phyloP scores from a whole-genome alignment of 768 basidiomycete species.

The Rhizopogon vulgaris region DNA sequence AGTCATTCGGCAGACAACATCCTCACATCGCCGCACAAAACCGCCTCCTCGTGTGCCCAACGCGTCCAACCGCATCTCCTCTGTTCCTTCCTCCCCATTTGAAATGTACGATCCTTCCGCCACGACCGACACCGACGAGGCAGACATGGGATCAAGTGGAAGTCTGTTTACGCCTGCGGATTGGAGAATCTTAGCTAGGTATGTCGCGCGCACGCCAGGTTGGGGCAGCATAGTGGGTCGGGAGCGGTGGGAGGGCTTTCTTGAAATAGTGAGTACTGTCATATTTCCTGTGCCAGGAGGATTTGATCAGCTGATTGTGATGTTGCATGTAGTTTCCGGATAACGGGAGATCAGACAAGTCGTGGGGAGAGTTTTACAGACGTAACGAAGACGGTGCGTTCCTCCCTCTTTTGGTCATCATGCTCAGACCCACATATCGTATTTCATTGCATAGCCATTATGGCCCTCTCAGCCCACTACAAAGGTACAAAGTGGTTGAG shows the following conservation, averaged over 20 bases:
- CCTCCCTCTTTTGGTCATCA: not conserved
- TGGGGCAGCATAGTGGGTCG: slow-evolving; percentile 36
- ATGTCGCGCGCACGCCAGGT: slow-evolving; percentile 43
- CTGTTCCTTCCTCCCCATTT: not conserved
- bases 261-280: slow-evolving; percentile 37
- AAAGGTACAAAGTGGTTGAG: slow-evolving; percentile 5
- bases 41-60: not conserved
- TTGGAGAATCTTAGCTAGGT: slow-evolving; percentile 50
- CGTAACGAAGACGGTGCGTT: slow-evolving; percentile 42
- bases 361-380: slow-evolving; percentile 60
- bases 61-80: not conserved
- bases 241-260: slow-evolving; percentile 53
- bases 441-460: slow-evolving; percentile 10
- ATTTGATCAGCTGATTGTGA: not conserved
- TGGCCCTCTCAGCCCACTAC: slow-evolving; percentile 23
- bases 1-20: slow-evolving; percentile 12
- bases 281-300: not conserved
- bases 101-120: slow-evolving; percentile 10
- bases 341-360: slow-evolving; percentile 39
- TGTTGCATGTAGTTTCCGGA: slow-evolving; percentile 38
- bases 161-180: slow-evolving; percentile 55
- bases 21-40: slow-evolving; percentile 5
- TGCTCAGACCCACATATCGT: not conserved
- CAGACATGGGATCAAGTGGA: slow-evolving; percentile 48
- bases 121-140: slow-evolving; percentile 23